These are phyloP conservation scores for Ceratobasidium papillatum DNA, from an alignment of 1,284 basidiomycete species.

Conservation along the genomic window DNA sequence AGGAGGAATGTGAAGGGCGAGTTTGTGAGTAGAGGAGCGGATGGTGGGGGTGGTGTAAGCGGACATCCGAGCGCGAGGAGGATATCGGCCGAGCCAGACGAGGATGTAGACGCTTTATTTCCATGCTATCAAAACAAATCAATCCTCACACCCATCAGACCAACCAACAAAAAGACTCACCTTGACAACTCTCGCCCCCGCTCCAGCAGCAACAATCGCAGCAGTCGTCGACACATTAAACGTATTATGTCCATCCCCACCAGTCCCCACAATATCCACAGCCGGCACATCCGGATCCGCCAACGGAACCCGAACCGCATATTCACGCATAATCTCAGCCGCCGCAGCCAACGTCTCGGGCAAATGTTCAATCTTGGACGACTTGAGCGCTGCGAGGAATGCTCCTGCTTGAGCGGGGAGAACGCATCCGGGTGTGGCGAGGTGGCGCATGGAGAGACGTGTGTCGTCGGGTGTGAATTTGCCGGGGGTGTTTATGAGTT, in stretches of 20 bases:
- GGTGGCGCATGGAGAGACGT: conserved; percentile 71
- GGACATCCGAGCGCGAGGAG: conserved; percentile 85
- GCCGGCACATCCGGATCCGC: conserved; percentile 51
- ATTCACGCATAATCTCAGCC: conserved; percentile 73
- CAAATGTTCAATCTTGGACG: conserved; percentile 76
- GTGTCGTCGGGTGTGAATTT: conserved; percentile 78
- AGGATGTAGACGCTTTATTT: conserved; percentile 90
- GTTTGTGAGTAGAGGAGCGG: conserved; percentile 63
- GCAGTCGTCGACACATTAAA: conserved; percentile 99
- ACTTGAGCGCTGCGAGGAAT: conserved; percentile 82
- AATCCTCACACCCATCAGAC: not conserved
- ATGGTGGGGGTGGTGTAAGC: conserved; percentile 70
- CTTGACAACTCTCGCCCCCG: conserved; percentile 93
- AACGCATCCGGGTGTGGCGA: conserved; percentile 68
- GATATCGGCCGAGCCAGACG: conserved; percentile 94
- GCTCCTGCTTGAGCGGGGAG: conserved; percentile 80
- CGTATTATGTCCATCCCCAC: conserved; percentile 97
- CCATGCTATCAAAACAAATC: conserved; percentile 75
- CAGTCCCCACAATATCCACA: conserved; percentile 75
- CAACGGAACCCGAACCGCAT: conserved; percentile 65
- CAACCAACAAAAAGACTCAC: conserved; percentile 56
- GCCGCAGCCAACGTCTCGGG: conserved; percentile 80
- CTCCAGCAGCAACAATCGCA: conserved; percentile 92
- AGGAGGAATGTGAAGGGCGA: conserved; percentile 93
- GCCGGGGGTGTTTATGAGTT: conserved; percentile 79